Evolutionary conservation across 1,139 yeast genomes (phyloP).

Genomic region (Meyerozyma smithsonii): DNA sequence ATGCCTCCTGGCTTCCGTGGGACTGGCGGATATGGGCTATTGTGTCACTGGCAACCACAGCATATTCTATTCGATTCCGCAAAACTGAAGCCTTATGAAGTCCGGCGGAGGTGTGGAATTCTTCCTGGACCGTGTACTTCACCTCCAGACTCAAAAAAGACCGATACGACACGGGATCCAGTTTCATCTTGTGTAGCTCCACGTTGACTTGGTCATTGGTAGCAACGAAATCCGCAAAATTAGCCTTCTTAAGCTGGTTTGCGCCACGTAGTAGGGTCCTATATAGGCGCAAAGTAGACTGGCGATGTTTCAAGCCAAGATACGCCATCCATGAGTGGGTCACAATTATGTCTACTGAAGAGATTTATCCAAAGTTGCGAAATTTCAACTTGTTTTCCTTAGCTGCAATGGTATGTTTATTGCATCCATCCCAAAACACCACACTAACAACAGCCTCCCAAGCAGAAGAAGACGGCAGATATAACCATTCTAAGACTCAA

Average conservation of each 20-base stretch:
- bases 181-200: conserved; percentile 6
- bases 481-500: conserved; percentile 40
- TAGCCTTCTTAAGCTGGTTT: not conserved
- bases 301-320: not conserved
- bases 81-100: not conserved
- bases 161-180: conserved; percentile 11
- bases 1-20: conserved; percentile 4
- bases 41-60: not conserved
- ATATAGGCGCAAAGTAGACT: not conserved
- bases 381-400: not conserved
- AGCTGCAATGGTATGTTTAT: conserved; percentile 3
- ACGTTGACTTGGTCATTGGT: not conserved
- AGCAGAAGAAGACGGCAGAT: conserved; percentile 12
- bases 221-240: not conserved
- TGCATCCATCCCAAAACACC: conserved; percentile 12
- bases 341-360: not conserved
- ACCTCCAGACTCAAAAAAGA: conserved; percentile 15
- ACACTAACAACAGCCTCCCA: conserved; percentile 24
- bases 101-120: conserved; percentile 9
- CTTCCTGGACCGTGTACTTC: conserved; percentile 13
- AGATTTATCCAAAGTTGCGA: not conserved
- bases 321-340: not conserved
- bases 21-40: not conserved
- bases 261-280: not conserved
- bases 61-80: not conserved